Conservation (phyloP, 2,329 filamentous ascomycete species). For the Fusarium coffeatum region DNA sequence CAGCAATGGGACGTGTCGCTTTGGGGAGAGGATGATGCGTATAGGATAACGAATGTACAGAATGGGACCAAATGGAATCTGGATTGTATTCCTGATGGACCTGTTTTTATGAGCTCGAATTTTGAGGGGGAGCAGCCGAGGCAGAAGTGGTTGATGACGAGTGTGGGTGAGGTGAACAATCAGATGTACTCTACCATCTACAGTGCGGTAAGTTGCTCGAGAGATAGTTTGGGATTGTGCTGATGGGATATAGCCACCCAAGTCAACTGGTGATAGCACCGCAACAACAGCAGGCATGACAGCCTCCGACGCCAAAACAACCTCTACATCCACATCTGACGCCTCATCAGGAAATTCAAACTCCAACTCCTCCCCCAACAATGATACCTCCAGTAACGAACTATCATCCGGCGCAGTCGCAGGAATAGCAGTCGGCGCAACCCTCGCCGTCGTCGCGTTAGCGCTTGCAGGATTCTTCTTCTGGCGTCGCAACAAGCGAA, state of each 20-base stretch:
- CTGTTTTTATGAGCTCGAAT: constrained; percentile 49
- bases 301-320: background rate
- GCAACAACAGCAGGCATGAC: background rate
- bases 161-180: constrained; percentile 47
- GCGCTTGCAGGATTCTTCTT: constrained; percentile 16
- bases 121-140: constrained; percentile 44
- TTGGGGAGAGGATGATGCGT: constrained; percentile 47
- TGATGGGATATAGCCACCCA: background rate
- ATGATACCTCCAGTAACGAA: background rate
- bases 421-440: constrained; percentile 6
- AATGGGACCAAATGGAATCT: constrained; percentile 51
- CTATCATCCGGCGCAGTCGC: constrained; percentile 26
- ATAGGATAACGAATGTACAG: constrained; percentile 47
- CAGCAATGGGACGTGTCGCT: constrained; percentile 52
- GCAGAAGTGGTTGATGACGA: constrained; percentile 52
- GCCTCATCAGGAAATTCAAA: background rate
- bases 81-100: constrained; percentile 49
- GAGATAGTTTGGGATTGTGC: accelerated
- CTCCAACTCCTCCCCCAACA: background rate
- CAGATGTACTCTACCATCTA: constrained; percentile 51
- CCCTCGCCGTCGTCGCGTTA: constrained; percentile 17
- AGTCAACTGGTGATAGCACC: background rate
- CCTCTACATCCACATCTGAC: background rate
- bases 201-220: background rate
- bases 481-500: constrained; percentile 26